phyloP scores from a whole-genome alignment of 352 stramenopile species.

The Plasmopara viticola region DNA sequence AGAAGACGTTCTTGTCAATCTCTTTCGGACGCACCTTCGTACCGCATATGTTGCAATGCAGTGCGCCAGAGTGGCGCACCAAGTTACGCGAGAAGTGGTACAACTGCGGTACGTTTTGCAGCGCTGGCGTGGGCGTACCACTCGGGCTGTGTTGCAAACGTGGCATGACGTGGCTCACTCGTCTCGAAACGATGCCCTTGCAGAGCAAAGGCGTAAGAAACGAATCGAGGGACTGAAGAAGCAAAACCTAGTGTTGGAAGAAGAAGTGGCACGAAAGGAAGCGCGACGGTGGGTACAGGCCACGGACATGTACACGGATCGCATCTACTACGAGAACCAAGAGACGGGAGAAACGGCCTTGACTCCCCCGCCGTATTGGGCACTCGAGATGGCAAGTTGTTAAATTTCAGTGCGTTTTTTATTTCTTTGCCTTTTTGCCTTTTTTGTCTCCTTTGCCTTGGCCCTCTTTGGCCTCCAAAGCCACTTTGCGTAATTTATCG shows the following conservation, averaged over 20 bases:
- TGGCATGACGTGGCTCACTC: constrained; percentile 48
- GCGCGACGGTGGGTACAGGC: constrained; percentile 44
- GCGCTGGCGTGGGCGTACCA: constrained; percentile 46
- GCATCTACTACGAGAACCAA: constrained; percentile 55
- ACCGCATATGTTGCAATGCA: constrained; percentile 46
- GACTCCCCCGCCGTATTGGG: constrained; percentile 47
- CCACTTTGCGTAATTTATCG: constrained; percentile 58
- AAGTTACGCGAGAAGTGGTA: constrained; percentile 51
- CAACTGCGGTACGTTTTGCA: constrained; percentile 52
- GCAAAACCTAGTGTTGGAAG: constrained; percentile 45
- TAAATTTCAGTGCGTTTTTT: background rate
- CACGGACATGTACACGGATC: constrained; percentile 62
- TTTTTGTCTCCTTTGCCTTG: constrained; percentile 53
- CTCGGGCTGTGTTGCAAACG: constrained; percentile 47
- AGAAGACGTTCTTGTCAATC: constrained; percentile 38
- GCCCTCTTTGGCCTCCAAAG: constrained; percentile 48
- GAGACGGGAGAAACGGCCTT: constrained; percentile 42
- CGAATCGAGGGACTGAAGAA: constrained; percentile 38
- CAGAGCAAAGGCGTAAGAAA: constrained; percentile 24
- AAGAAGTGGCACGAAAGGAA: constrained; percentile 40
- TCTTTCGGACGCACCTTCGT: constrained; percentile 41
- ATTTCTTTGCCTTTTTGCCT: constrained; percentile 52
- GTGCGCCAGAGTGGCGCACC: constrained; percentile 33
- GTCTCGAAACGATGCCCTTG: constrained; percentile 26
- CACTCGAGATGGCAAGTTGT: constrained; percentile 27